phyloP scores from a whole-genome alignment of 2,329 filamentous ascomycete species.

The Fusarium citri region DNA sequence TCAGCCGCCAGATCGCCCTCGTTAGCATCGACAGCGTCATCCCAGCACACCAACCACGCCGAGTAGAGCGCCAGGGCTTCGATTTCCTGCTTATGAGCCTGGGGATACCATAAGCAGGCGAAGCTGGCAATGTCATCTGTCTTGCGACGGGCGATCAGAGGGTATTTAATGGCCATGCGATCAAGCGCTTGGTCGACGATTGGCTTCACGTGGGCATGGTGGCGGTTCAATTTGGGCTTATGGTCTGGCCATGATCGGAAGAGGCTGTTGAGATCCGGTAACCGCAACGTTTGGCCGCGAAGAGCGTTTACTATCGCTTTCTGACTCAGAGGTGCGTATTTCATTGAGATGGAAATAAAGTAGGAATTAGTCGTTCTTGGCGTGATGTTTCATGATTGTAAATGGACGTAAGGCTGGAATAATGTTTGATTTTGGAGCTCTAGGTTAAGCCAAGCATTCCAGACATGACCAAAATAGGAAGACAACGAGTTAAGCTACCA shows the following conservation, averaged over 20 bases:
- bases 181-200: conserved; percentile 39
- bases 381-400: not conserved
- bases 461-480: not conserved
- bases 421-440: not conserved
- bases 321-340: conserved; percentile 35
- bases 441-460: conserved; percentile 23
- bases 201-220: conserved; percentile 36
- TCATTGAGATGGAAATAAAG: conserved; percentile 23
- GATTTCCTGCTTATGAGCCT: conserved; percentile 30
- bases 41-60: conserved; percentile 51
- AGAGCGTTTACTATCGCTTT: conserved; percentile 38
- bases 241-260: conserved; percentile 45
- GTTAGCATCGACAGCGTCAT: conserved; percentile 49
- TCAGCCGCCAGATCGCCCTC: conserved; percentile 46
- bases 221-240: conserved; percentile 32
- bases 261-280: conserved; percentile 44
- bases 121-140: conserved; percentile 49
- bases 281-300: conserved; percentile 44
- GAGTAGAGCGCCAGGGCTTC: conserved; percentile 43
- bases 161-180: conserved; percentile 52
- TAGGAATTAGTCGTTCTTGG: not conserved
- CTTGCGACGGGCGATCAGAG: conserved; percentile 42
- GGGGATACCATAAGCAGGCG: conserved; percentile 41
- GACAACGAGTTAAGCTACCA: not conserved
- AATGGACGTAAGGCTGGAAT: not conserved